Conservation (phyloP, 176 grass and related monocot species). For the Eleusine coracana region DNA sequence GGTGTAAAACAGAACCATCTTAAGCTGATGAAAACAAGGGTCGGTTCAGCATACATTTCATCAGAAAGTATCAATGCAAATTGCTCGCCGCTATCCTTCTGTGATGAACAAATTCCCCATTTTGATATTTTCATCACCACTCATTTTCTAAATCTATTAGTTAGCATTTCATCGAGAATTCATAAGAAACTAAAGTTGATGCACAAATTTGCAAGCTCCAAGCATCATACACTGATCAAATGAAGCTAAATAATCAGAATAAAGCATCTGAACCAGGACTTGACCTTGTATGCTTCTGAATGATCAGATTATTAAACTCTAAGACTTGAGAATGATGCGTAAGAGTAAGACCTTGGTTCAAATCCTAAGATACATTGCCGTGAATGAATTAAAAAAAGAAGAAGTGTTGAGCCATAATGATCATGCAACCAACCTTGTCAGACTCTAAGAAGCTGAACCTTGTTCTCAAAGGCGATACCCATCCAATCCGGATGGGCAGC, state of each 20-base stretch:
- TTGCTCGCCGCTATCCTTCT: no score
- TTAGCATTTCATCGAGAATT: neutral
- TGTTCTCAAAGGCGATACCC: conserved; percentile 87
- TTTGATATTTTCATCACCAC: neutral
- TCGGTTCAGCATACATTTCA: no score
- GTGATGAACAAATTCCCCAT: neutral
- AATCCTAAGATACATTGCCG: conserved; percentile 4
- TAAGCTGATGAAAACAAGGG: no score
- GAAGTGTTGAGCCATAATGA: neutral
- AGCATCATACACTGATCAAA: neutral
- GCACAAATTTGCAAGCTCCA: neutral
- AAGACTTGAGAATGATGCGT: neutral
- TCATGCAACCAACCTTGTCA: conserved; percentile 50
- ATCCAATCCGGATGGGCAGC: conserved; percentile 81
- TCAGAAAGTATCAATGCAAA: no score
- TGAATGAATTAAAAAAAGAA: neutral
- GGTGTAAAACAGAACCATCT: conserved; percentile 3
- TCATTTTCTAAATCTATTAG: neutral
- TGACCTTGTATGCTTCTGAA: neutral
- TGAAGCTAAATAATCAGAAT: neutral
- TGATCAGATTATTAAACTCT: neutral
- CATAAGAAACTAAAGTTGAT: neutral
- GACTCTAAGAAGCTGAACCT: conserved; percentile 86
- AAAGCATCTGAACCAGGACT: neutral
- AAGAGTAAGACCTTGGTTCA: neutral